Base-by-base conservation (phyloP, 1,139 yeast genomes). In the Komagataea norvegica region DNA sequence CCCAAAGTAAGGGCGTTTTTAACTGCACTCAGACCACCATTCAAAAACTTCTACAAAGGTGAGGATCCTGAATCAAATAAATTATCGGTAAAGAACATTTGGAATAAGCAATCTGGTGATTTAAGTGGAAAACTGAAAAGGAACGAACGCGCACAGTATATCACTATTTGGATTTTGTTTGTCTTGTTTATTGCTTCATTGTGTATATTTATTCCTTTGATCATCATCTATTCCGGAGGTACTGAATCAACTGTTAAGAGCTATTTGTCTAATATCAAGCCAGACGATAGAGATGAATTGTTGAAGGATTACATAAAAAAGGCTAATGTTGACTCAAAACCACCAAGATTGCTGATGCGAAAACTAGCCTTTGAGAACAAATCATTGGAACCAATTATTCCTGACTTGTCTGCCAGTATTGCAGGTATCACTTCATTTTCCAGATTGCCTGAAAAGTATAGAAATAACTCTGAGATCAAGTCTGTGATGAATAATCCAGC, bases 401-500 rank as follows among this genome's bases (percentile, higher is more conserved):
- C 43, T 14, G 32, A 33, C 14, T 24, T 33, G 11, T 24, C 37
- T 10, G 18, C 41, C 4, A 50, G 44, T 21, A 44, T 48, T 24
- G 52, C 55, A 13, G 54, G 54, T 9, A 29, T 40, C 5, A 41
- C 47, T 29, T 36, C 45, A 1, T 51, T 60, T 33, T 37, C 47
- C 2, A 55, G 60, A 4, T 51, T 69, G 17, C 65, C 60, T 33
- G 42, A 52, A 2, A 50, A 48, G n/a, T 66, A 58, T 37, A 56
- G 53, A 27, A 43, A 49, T 1, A 68, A 65, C 37, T 31, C 39
- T 4, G 65, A 64, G 36, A 47, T 68, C 1, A 43, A 48, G 23
- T 38, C 49, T 2, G 43, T 65, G 16, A 64, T 71, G 70, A 55
- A 56, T 14, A 54, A 56, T 21, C 48, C 54, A 5, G 40, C 44